Percentiles rank a stretch among this genome's conserved stretches.
phyloP scores from a whole-genome alignment of 352 stramenopile genomes.

The Plasmopara viticola region DNA sequence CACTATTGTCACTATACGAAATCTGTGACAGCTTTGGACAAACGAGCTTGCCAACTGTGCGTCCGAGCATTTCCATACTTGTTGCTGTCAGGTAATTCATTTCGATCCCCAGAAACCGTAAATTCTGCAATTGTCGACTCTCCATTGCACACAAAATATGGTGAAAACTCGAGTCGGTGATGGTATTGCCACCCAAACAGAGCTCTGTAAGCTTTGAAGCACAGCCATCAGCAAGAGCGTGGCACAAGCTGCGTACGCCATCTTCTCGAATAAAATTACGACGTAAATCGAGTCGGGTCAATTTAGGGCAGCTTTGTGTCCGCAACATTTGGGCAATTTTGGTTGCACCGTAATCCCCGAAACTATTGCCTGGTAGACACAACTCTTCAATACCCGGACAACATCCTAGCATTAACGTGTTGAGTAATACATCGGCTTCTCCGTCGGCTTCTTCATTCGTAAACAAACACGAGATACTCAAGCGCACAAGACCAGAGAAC shows the following conservation, averaged over 20 bases:
- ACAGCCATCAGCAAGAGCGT: conserved; percentile 63
- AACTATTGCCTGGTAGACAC: conserved; percentile 77
- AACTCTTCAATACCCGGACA: conserved; percentile 74
- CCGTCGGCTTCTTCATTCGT: conserved; percentile 83
- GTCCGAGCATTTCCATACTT: conserved; percentile 84
- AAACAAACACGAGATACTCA: conserved; percentile 77
- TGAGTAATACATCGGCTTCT: conserved; percentile 74
- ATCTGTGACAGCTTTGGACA: conserved; percentile 79
- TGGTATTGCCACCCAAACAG: conserved; percentile 74
- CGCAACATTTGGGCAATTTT: conserved; percentile 81
- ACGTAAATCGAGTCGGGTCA: conserved; percentile 71
- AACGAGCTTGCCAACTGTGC: conserved; percentile 75
- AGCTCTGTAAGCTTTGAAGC: conserved; percentile 63
- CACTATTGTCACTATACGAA: conserved; percentile 82
- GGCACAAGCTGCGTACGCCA: conserved; percentile 62
- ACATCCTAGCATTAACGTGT: conserved; percentile 71
- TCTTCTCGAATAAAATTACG: conserved; percentile 85
- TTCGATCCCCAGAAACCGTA: conserved; percentile 79
- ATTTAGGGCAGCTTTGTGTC: conserved; percentile 66
- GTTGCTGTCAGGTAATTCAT: conserved; percentile 78
- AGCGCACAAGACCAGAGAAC: conserved; percentile 46
- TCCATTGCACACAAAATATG: conserved; percentile 80
- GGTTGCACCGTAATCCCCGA: conserved; percentile 75
- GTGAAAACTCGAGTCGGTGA: conserved; percentile 81
- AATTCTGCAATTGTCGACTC: conserved; percentile 45